Evolutionary conservation across 768 basidiomycete genomes (phyloP).

Genomic region (Clitopilus hobsonii): DNA sequence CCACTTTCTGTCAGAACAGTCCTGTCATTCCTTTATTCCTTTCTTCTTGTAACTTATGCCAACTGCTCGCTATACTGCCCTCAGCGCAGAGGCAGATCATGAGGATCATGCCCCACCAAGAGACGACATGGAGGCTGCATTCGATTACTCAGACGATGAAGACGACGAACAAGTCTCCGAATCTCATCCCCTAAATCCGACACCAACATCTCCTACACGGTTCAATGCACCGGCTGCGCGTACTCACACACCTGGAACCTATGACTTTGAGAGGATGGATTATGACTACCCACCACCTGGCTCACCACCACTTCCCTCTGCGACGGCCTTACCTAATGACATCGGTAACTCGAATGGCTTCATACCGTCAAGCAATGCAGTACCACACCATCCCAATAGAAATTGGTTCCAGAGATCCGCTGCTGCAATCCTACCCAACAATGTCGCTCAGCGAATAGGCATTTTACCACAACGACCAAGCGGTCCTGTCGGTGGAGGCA

Average conservation of each 20-base stretch:
- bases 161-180: slow-evolving; percentile 50
- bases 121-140: slow-evolving; percentile 79
- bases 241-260: slow-evolving; percentile 37
- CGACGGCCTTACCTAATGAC: slow-evolving; percentile 63
- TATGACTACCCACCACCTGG: slow-evolving; percentile 83
- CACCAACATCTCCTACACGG: slow-evolving; percentile 23
- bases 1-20: not conserved
- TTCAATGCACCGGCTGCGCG: slow-evolving; percentile 15
- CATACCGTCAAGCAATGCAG: slow-evolving; percentile 44
- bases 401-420: slow-evolving; percentile 59
- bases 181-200: slow-evolving; percentile 48
- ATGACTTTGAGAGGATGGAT: slow-evolving; percentile 79
- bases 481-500: slow-evolving; percentile 58
- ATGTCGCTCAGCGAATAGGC: slow-evolving; percentile 42
- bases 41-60: slow-evolving; percentile 22
- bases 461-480: slow-evolving; percentile 30
- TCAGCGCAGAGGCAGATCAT: slow-evolving; percentile 49
- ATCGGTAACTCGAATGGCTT: slow-evolving; percentile 74
- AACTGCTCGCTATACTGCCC: slow-evolving; percentile 61
- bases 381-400: slow-evolving; percentile 27
- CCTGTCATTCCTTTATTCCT: not conserved
- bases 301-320: slow-evolving; percentile 65
- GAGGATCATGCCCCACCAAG: slow-evolving; percentile 39
- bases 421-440: slow-evolving; percentile 50
- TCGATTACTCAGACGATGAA: slow-evolving; percentile 75